These are phyloP conservation scores for Cubamyces lactineus DNA, from an alignment of 768 basidiomycete species.

Conservation along the genomic window DNA sequence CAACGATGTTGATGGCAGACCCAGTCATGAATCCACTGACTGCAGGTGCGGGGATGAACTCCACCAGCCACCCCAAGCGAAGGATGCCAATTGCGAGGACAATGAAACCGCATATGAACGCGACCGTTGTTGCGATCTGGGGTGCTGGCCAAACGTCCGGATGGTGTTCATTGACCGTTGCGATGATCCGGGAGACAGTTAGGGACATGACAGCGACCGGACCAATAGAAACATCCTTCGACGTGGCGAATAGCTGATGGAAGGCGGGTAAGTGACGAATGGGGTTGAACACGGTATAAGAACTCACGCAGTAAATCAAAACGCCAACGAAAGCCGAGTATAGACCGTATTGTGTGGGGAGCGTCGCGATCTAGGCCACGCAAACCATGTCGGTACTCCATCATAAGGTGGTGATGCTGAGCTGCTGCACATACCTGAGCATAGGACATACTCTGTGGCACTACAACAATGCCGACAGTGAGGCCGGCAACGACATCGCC, in stretches of 20 bases:
- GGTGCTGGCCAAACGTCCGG: constrained; percentile 65
- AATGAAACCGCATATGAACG: constrained; percentile 90
- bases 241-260: constrained; percentile 87
- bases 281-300: neutral
- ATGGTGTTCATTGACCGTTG: constrained; percentile 55
- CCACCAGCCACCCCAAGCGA: constrained; percentile 91
- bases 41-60: constrained; percentile 88
- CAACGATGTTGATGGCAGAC: constrained; percentile 90
- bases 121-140: constrained; percentile 81
- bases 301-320: constrained; percentile 76
- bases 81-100: constrained; percentile 88
- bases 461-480: constrained; percentile 93
- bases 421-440: constrained; percentile 53
- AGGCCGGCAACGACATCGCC: constrained; percentile 90
- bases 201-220: constrained; percentile 99
- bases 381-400: neutral
- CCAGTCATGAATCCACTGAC: constrained; percentile 97
- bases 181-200: constrained; percentile 80
- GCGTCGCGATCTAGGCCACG: constrained; percentile 70
- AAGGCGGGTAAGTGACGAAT: neutral
- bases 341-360: constrained; percentile 86
- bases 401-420: neutral
- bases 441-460: constrained; percentile 94
- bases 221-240: constrained; percentile 99
- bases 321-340: constrained; percentile 94